A percentile compares a stretch with the other conserved stretches of the same genome.
Conservation (phyloP, 768 basidiomycete genomes). For the Peribolospora kevripleyi region DNA sequence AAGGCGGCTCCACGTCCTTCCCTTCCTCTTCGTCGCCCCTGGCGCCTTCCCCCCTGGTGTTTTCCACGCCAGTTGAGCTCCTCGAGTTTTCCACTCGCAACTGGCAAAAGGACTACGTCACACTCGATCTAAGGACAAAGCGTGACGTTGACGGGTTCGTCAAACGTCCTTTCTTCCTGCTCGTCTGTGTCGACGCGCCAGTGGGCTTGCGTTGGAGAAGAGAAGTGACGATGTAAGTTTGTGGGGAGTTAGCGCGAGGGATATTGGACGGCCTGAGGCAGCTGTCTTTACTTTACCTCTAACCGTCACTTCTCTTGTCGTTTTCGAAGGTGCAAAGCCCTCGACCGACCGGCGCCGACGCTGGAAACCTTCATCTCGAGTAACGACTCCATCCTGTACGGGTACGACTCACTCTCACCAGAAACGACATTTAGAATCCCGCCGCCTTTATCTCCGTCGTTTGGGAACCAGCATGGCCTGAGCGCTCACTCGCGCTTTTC, state of each 20-base stretch:
- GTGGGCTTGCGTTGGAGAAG: constrained; percentile 42
- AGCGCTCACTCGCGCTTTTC: too few species aligned
- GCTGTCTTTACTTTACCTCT: not conserved
- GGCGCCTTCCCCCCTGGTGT: constrained; percentile 6
- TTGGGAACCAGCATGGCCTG: too few species aligned
- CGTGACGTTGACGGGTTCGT: constrained; percentile 41
- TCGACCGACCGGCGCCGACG: not conserved
- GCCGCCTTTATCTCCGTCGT: too few species aligned
- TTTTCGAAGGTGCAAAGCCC: not conserved
- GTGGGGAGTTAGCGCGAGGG: not conserved
- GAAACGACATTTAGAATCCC: too few species aligned
- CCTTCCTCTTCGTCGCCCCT: not conserved
- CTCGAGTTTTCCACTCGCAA: constrained; percentile 52
- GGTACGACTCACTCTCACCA: too few species aligned
- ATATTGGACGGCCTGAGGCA: not conserved
- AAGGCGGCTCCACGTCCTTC: not conserved
- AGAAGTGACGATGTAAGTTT: constrained; percentile 20
- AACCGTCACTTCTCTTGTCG: not conserved
- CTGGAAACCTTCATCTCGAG: constrained; percentile 44
- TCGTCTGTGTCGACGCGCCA: constrained; percentile 64
- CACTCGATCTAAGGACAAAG: constrained; percentile 37
- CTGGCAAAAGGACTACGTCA: constrained; percentile 63
- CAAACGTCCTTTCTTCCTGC: constrained; percentile 72
- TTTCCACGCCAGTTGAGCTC: constrained; percentile 32
- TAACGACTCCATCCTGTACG: too few species aligned